Evolutionary conservation across 2,329 filamentous ascomycete species (phyloP).

Genomic region (Colletotrichum siamense): DNA sequence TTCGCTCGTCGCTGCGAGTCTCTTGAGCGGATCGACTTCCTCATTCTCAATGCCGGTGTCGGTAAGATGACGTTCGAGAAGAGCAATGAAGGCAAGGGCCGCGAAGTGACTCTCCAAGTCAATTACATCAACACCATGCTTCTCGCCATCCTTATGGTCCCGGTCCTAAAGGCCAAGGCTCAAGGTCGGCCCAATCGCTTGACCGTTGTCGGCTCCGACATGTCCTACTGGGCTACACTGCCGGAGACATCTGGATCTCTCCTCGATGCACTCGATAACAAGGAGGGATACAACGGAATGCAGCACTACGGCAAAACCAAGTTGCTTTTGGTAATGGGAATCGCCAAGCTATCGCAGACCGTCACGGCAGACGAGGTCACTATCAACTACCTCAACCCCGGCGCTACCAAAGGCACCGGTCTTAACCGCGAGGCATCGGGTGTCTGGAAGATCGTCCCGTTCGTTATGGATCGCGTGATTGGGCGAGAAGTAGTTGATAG

Average conservation of each 20-base stretch:
- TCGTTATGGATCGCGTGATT: neutral
- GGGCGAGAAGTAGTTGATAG: conserved; percentile 20
- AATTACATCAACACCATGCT: conserved; percentile 60
- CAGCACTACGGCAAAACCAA: conserved; percentile 27
- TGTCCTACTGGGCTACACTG: conserved; percentile 23
- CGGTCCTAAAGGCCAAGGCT: conserved; percentile 30
- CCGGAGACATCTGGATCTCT: conserved; percentile 17
- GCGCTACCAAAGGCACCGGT: conserved; percentile 21
- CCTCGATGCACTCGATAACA: neutral
- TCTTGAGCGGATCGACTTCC: conserved; percentile 42
- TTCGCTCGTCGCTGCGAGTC: conserved; percentile 37
- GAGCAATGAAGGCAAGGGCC: conserved; percentile 30
- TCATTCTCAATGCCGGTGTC: conserved; percentile 39
- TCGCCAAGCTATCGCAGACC: conserved; percentile 18
- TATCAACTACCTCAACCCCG: conserved; percentile 27
- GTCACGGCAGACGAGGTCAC: conserved; percentile 25
- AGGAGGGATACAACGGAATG: neutral
- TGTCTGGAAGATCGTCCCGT: neutral
- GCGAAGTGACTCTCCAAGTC: conserved; percentile 51
- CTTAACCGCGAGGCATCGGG: conserved; percentile 9
- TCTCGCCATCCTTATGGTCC: conserved; percentile 41
- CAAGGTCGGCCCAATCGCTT: conserved; percentile 24
- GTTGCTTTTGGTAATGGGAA: conserved; percentile 23
- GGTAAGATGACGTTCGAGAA: conserved; percentile 25
- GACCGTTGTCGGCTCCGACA: conserved; percentile 31